Evolutionary conservation across 1,139 yeast species (phyloP), one percentile per base, ranked within the genome.

Genomic region (Pichia sp.): DNA sequence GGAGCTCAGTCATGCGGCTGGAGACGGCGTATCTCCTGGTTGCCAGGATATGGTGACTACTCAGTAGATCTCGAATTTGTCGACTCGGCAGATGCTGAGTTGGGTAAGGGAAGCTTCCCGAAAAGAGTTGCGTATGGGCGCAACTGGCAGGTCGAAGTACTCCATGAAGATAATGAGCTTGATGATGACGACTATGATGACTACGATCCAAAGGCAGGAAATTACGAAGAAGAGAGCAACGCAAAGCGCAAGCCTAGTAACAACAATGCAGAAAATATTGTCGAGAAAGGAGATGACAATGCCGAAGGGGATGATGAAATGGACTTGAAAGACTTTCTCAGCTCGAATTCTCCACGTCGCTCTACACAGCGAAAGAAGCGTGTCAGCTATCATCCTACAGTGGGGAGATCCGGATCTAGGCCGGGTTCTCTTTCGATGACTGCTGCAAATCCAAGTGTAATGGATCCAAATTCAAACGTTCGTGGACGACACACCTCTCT

Each of bases 211-310:
- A 25, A 25, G 6, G 12, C 39, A 7, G 39, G 19, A 5, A 34
- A 34, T 34, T 34, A 12, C 19, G 39, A n/a, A 25, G 28, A 25
- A 25, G 8, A 25, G 6, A 25, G 9, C 9, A 25, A 25, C 28
- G 28, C 6, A 6, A 25, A 25, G 8, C 28, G 28, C 8, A 25
- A 25, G 6, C n/a, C 37, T n/a, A 34, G n/a, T 2, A 16, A 18
- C 18, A 13, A 34, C 37, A 7, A 9, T 4, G 19, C 4, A n/a
- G 52, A 41, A 59, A 64, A 9, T 78, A 9, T 9, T 25, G 6
- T 25, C 6, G 76, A n/a, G n/a, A n/a, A 50, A 60, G 76, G 26
- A 69, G 70, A 50, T 79, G 76, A 55, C 62, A 75, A 23, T 71
- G 75, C 51, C 73, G 73, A 4, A 74, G 73, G 44, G 28, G 69